phyloP scores from a whole-genome alignment of 345 rosid genomes.

The Barbarea vulgaris region DNA sequence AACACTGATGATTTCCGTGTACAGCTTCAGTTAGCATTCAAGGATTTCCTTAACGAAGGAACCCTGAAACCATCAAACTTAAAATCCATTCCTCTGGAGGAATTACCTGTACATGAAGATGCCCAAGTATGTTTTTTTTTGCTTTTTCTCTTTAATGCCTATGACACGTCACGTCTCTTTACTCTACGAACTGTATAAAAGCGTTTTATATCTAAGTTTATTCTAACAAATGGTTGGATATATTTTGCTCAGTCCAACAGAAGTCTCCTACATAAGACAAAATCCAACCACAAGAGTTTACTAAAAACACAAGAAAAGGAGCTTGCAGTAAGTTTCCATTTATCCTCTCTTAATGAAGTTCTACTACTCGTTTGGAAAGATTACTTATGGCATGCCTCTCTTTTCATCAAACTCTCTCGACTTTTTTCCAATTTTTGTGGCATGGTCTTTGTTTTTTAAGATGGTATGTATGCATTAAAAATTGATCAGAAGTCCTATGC shows the following conservation, averaged over 20 bases:
- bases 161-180: constrained; percentile 2
- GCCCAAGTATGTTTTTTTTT: constrained; percentile 44
- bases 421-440: neutral
- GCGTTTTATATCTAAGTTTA: neutral
- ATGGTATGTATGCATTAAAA: neutral
- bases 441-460: neutral
- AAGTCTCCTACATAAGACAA: constrained; percentile 47
- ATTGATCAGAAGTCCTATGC: neutral
- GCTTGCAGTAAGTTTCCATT: constrained; percentile 56
- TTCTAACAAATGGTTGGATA: constrained; percentile 3
- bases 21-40: constrained; percentile 56
- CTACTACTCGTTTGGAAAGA: constrained; percentile 2
- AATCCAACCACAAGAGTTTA: constrained; percentile 49
- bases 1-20: constrained; percentile 12
- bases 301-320: constrained; percentile 74
- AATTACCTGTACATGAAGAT: constrained; percentile 42
- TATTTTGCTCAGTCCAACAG: constrained; percentile 51
- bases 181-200: constrained; percentile 9
- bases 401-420: neutral
- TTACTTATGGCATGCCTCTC: constrained; percentile 22
- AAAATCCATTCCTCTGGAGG: constrained; percentile 48
- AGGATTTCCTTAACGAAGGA: constrained; percentile 43
- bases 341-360: constrained; percentile 7
- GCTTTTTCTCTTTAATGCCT: neutral
- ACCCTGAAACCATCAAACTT: constrained; percentile 34